Evolutionary conservation across 768 basidiomycete species (phyloP).

Genomic region (Leccinum boreale): DNA sequence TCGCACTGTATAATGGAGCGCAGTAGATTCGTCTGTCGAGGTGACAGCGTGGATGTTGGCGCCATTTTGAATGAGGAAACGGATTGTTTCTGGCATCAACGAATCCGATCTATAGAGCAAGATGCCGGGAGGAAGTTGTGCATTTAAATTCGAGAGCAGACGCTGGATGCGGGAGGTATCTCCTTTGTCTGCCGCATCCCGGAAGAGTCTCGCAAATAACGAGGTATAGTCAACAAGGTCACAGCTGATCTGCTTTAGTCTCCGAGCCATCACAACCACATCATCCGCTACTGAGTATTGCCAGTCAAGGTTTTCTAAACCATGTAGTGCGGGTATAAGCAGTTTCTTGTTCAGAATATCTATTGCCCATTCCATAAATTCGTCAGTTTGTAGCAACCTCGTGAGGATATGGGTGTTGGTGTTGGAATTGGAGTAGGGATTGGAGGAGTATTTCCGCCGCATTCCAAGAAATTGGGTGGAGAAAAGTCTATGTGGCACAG

Average conservation of each 20-base stretch:
- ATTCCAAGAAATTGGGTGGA: background rate
- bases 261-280: background rate
- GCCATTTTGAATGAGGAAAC: too few relatives aligned
- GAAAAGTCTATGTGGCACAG: background rate
- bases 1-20: background rate
- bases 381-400: background rate
- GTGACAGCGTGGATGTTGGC: too few relatives aligned
- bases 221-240: background rate
- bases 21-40: background rate
- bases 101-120: too few relatives aligned
- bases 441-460: too few relatives aligned
- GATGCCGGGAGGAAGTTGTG: too few relatives aligned
- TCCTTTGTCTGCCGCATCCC: background rate
- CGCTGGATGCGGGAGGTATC: background rate
- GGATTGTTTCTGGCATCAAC: too few relatives aligned
- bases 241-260: background rate
- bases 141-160: background rate
- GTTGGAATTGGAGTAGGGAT: too few relatives aligned
- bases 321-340: too few relatives aligned
- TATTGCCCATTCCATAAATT: background rate
- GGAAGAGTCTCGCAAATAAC: background rate
- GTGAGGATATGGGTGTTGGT: background rate
- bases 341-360: background rate
- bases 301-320: too few relatives aligned
- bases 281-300: background rate